Evolutionary conservation across 371 early-diverging fungal genomes (phyloP).

Genomic region (Capniomyces stellatus): DNA sequence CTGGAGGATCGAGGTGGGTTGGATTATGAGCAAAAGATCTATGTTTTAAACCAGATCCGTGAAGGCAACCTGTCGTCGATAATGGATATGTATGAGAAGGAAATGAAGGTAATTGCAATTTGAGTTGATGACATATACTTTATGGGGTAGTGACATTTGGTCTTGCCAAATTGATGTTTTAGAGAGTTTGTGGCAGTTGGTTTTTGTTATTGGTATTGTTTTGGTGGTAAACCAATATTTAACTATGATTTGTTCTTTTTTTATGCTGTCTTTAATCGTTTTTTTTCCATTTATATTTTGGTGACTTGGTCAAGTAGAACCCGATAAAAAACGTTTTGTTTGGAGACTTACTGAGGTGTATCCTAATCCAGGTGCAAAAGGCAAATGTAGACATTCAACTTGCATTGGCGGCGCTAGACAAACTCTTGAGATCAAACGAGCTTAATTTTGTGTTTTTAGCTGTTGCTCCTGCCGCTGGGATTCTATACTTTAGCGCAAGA

Average conservation of each 20-base stretch:
- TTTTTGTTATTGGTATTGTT: no score
- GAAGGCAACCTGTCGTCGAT: slow-evolving; percentile 4
- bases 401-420: slow-evolving; percentile 84
- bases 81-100: background rate
- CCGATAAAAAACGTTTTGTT: slow-evolving; percentile 41
- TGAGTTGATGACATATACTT: no score
- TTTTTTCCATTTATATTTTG: slow-evolving; percentile 60
- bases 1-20: slow-evolving; percentile 28
- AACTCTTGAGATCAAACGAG: slow-evolving; percentile 83
- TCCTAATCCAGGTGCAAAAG: slow-evolving; percentile 82
- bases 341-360: slow-evolving; percentile 62
- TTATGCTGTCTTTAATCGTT: background rate
- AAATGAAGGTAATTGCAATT: no score
- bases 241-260: background rate
- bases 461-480: slow-evolving; percentile 30
- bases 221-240: background rate
- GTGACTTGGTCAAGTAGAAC: slow-evolving; percentile 43
- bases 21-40: slow-evolving; percentile 19
- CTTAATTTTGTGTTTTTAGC: slow-evolving; percentile 83
- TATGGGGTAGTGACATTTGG: no score
- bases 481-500: slow-evolving; percentile 19
- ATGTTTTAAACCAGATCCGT: slow-evolving; percentile 16
- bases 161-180: no score
- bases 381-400: slow-evolving; percentile 79
- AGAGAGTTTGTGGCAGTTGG: no score